Conservation (phyloP, 352 stramenopile genomes). For the Pythium apleroticum region DNA sequence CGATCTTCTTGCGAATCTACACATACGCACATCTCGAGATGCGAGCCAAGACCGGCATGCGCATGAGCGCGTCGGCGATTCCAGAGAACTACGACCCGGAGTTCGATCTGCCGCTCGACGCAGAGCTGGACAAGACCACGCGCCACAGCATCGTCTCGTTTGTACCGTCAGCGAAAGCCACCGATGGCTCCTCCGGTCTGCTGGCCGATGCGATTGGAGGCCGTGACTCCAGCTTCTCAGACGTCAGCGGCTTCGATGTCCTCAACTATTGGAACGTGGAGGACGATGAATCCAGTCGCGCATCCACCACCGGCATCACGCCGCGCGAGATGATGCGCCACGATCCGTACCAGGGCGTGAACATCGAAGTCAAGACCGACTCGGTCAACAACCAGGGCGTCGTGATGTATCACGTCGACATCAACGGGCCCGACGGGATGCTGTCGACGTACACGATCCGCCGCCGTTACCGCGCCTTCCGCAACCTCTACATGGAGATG, state of each 20-base stretch:
- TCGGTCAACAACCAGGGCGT: constrained; percentile 54
- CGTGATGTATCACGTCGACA: constrained; percentile 89
- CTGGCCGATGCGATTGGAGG: constrained; percentile 6
- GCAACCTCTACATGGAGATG: constrained; percentile 74
- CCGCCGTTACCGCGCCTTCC: constrained; percentile 76
- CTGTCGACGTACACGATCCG: constrained; percentile 87
- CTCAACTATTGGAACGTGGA: constrained; percentile 57
- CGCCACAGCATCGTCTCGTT: constrained; percentile 62
- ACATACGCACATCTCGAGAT: neutral
- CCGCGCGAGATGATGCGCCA: constrained; percentile 32
- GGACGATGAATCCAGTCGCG: constrained; percentile 30
- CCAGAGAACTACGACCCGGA: constrained; percentile 43
- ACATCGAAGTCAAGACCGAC: constrained; percentile 49
- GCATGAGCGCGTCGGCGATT: constrained; percentile 56
- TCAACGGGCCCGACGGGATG: constrained; percentile 71
- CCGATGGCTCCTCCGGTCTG: constrained; percentile 13
- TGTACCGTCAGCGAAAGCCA: constrained; percentile 31
- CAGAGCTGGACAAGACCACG: constrained; percentile 36
- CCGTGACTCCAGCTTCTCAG: constrained; percentile 60
- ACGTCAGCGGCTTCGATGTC: constrained; percentile 61
- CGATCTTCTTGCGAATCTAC: neutral
- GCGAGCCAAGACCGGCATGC: constrained; percentile 26
- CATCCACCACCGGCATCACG: constrained; percentile 32
- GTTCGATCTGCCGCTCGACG: constrained; percentile 38
- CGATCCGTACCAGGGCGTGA: constrained; percentile 67